These are phyloP conservation scores for Trametes elegans DNA, from an alignment of 768 basidiomycete species.

Conservation along the genomic window DNA sequence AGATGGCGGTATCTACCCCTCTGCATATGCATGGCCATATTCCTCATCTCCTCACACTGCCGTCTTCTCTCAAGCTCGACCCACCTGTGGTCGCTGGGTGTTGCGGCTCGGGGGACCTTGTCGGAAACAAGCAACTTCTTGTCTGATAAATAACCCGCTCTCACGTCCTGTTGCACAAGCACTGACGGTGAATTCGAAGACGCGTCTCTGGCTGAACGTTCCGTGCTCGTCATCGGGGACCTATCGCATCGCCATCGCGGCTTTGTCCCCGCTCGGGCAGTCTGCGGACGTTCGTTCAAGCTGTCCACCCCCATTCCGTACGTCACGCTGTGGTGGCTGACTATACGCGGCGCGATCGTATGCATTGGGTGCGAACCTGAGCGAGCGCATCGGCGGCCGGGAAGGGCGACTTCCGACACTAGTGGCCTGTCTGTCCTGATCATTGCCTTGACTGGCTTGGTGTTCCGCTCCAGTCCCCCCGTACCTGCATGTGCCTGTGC, in stretches of 20 bases:
- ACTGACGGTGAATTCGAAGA: not conserved
- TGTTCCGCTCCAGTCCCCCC: not conserved
- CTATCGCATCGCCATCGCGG: not conserved
- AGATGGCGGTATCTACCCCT: no score
- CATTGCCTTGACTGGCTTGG: not conserved
- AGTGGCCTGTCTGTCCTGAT: not conserved
- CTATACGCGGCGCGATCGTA: not conserved
- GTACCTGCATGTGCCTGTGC: constrained; percentile 1
- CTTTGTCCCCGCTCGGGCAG: not conserved
- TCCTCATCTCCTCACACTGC: no score
- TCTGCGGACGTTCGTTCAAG: not conserved
- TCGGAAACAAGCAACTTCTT: no score
- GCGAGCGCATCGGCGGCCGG: not conserved
- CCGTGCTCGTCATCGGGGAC: not conserved
- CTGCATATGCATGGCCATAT: no score
- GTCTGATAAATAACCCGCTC: no score
- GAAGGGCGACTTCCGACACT: not conserved
- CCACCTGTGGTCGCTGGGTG: no score
- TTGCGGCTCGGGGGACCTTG: no score
- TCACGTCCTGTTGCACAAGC: constrained; percentile 9
- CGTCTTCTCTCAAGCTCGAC: no score
- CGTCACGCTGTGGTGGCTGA: not conserved
- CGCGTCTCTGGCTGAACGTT: not conserved
- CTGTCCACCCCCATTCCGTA: not conserved
- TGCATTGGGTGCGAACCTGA: no score